These are phyloP conservation scores for Agapanthus africanus DNA, from an alignment of 106 monocot genomes.

Conservation along the genomic window DNA sequence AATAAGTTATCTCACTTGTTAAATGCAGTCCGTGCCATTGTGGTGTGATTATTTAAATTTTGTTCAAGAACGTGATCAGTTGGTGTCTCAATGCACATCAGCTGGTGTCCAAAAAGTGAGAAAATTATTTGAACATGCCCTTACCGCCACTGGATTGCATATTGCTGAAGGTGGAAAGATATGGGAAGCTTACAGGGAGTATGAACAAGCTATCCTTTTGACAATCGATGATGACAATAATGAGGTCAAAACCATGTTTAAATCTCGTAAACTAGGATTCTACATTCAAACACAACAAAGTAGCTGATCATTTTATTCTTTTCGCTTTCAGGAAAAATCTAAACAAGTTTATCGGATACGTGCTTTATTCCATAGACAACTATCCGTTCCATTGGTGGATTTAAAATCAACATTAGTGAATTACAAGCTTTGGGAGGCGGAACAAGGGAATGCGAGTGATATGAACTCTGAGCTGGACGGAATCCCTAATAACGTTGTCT, in stretches of 20 bases:
- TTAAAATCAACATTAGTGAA: slow-evolving; percentile 43
- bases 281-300: neutral
- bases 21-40: slow-evolving; percentile 72
- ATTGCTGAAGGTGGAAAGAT: slow-evolving; percentile 68
- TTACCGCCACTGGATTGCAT: slow-evolving; percentile 83
- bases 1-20: slow-evolving; percentile 9
- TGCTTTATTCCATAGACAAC: slow-evolving; percentile 79
- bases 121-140: slow-evolving; percentile 76
- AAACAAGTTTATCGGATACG: slow-evolving; percentile 74
- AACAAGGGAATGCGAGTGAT: slow-evolving; percentile 59
- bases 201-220: slow-evolving; percentile 78
- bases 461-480: slow-evolving; percentile 40
- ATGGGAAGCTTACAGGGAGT: slow-evolving; percentile 91
- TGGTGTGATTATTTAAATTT: slow-evolving; percentile 91
- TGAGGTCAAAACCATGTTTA: slow-evolving; percentile 34
- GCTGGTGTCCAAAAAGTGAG: slow-evolving; percentile 81
- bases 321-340: slow-evolving; percentile 52
- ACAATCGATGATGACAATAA: slow-evolving; percentile 44
- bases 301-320: neutral
- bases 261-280: neutral
- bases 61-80: slow-evolving; percentile 70
- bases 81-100: slow-evolving; percentile 70
- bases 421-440: slow-evolving; percentile 84
- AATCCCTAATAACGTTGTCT: slow-evolving; percentile 57
- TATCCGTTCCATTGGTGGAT: slow-evolving; percentile 75